phyloP scores from a whole-genome alignment of 2,329 filamentous ascomycete species.

The Helotiales sp. region DNA sequence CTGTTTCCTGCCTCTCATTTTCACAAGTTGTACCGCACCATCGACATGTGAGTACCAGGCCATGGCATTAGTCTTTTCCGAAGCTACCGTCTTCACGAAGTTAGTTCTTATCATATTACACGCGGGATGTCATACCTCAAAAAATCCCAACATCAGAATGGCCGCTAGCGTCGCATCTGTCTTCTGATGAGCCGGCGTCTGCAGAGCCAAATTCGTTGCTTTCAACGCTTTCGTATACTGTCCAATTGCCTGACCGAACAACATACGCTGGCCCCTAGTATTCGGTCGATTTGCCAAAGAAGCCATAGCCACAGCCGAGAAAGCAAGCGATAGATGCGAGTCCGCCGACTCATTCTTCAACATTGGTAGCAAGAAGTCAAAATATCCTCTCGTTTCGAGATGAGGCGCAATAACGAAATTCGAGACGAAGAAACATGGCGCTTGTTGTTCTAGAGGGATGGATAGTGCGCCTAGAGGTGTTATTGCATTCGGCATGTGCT shows the following conservation, averaged over 20 bases:
- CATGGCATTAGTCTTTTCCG: slow-evolving; percentile 57
- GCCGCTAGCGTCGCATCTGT: slow-evolving; percentile 64
- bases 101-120: slow-evolving; percentile 14
- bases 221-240: slow-evolving; percentile 61
- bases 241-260: slow-evolving; percentile 50
- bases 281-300: slow-evolving; percentile 58
- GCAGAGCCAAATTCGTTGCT: slow-evolving; percentile 57
- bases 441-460: slow-evolving; percentile 58
- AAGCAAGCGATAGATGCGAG: slow-evolving; percentile 59
- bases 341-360: slow-evolving; percentile 52
- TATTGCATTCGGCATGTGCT: slow-evolving; percentile 12
- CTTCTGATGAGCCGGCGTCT: slow-evolving; percentile 54
- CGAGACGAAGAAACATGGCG: slow-evolving; percentile 63
- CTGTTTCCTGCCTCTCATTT: slow-evolving; percentile 60
- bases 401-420: slow-evolving; percentile 63
- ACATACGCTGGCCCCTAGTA: slow-evolving; percentile 37
- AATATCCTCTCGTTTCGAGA: slow-evolving; percentile 57
- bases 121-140: slow-evolving; percentile 51
- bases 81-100: slow-evolving; percentile 50
- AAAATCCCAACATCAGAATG: slow-evolving; percentile 64
- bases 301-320: slow-evolving; percentile 63
- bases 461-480: slow-evolving; percentile 45
- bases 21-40: slow-evolving; percentile 65
- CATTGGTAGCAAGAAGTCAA: slow-evolving; percentile 64
- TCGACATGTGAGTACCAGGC: slow-evolving; percentile 70